phyloP scores from a whole-genome alignment of 2,329 filamentous ascomycete species.

The Cladorrhinum sp. region DNA sequence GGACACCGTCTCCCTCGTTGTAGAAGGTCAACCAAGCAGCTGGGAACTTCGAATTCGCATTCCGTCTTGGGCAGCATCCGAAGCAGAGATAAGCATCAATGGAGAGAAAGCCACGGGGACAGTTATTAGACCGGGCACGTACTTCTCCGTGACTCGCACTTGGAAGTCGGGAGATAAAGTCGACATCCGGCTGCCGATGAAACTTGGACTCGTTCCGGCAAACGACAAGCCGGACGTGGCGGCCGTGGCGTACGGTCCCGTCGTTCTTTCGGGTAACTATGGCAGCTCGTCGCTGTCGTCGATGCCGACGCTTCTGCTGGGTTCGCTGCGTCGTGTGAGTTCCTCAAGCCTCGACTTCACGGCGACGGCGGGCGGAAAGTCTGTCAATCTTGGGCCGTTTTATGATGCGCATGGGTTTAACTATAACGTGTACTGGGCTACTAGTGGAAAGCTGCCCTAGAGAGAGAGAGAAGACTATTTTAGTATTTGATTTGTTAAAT shows the following conservation, averaged over 20 bases:
- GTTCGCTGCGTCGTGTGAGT: conserved; percentile 1
- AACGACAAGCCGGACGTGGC: conserved; percentile 45
- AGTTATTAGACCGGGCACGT: conserved; percentile 35
- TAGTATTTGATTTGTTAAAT: too few species aligned
- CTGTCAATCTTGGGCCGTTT: conserved; percentile 37
- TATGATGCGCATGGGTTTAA: conserved; percentile 42
- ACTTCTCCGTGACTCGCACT: conserved; percentile 38
- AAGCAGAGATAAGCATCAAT: conserved; percentile 42
- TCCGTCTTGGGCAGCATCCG: conserved; percentile 41
- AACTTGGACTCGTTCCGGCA: conserved; percentile 40
- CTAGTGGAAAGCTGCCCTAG: conserved; percentile 10
- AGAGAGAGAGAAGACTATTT: too few species aligned
- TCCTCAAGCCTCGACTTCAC: conserved; percentile 31
- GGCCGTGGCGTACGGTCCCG: conserved; percentile 47
- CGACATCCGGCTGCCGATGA: conserved; percentile 45
- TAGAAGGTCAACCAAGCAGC: conserved; percentile 34
- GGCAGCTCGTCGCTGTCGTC: conserved; percentile 30
- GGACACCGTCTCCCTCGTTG: conserved; percentile 39
- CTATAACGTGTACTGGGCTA: conserved; percentile 42
- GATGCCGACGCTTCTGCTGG: conserved; percentile 33
- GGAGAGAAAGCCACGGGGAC: conserved; percentile 32
- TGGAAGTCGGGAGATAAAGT: conserved; percentile 46
- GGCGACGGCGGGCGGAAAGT: conserved; percentile 32
- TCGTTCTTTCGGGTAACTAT: conserved; percentile 45
- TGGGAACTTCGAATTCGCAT: conserved; percentile 44